Conservation (phyloP, 108 stramenopile species). For the Nitzschia sp. region DNA sequence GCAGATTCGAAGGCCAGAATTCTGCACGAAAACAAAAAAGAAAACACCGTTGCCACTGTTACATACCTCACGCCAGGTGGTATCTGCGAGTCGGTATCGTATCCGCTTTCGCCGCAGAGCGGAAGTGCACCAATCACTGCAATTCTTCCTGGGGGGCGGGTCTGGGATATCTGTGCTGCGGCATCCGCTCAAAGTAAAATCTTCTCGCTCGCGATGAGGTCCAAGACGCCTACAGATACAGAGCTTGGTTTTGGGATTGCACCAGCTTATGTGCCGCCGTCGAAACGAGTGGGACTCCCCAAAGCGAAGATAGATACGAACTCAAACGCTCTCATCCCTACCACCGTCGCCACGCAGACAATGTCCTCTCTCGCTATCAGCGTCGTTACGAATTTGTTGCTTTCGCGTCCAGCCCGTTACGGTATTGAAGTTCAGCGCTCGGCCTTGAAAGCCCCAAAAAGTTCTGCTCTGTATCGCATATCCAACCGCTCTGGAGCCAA, state of each 20-base stretch:
- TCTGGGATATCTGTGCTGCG: constrained; percentile 63
- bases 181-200: constrained; percentile 20
- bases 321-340: neutral
- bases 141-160: constrained; percentile 71
- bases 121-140: constrained; percentile 11
- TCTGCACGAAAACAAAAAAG: constrained; percentile 18
- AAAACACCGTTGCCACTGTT: constrained; percentile 12
- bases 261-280: constrained; percentile 36
- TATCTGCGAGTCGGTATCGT: constrained; percentile 65
- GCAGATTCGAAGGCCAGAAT: constrained; percentile 54
- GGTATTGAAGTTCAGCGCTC: constrained; percentile 31
- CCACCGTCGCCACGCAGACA: constrained; percentile 1
- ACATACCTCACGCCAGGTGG: constrained; percentile 53
- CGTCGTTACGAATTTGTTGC: constrained; percentile 33
- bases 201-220: constrained; percentile 58
- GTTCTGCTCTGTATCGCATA: constrained; percentile 31
- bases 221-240: constrained; percentile 75
- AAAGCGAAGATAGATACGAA: neutral
- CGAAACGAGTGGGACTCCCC: neutral
- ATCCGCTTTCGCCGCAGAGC: constrained; percentile 53
- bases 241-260: constrained; percentile 69
- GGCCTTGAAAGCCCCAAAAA: constrained; percentile 1
- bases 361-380: constrained; percentile 28
- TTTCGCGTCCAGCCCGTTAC: constrained; percentile 34
- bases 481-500: constrained; percentile 38